Conservation (phyloP, 2,329 filamentous ascomycete species). For the Hymenoscyphus fraxineus region DNA sequence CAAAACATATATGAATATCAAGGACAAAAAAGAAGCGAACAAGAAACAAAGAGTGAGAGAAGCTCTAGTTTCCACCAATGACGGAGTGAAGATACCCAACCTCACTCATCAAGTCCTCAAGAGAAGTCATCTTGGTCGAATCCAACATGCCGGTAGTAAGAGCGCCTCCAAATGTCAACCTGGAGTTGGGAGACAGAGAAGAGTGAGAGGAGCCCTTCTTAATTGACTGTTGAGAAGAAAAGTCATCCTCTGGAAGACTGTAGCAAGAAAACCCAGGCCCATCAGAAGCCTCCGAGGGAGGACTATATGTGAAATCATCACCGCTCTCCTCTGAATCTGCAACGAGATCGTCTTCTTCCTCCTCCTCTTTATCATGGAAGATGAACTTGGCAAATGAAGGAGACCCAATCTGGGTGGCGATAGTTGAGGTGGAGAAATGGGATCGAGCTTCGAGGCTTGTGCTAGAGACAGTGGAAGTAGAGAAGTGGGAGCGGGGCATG, state of each 20-base stretch:
- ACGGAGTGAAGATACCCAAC: slow-evolving; percentile 49
- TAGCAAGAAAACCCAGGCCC: slow-evolving; percentile 23
- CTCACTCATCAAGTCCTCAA: slow-evolving; percentile 48
- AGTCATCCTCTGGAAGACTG: slow-evolving; percentile 24
- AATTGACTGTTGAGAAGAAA: slow-evolving; percentile 22
- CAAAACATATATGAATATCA: background rate
- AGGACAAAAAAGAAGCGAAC: background rate
- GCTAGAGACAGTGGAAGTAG: slow-evolving; percentile 29
- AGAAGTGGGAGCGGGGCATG: background rate
- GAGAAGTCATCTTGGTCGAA: slow-evolving; percentile 32
- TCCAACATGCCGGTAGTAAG: slow-evolving; percentile 24
- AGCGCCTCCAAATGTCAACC: slow-evolving; percentile 20
- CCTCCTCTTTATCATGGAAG: slow-evolving; percentile 24
- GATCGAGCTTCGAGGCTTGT: background rate
- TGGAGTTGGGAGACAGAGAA: slow-evolving; percentile 9
- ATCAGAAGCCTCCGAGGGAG: slow-evolving; percentile 14
- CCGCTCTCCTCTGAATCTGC: slow-evolving; percentile 23
- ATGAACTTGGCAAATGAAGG: slow-evolving; percentile 28
- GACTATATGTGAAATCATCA: slow-evolving; percentile 28
- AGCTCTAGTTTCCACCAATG: slow-evolving; percentile 15
- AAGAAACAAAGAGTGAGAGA: background rate
- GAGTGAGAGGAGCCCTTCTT: slow-evolving; percentile 14
- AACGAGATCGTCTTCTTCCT: slow-evolving; percentile 25
- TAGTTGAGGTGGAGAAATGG: slow-evolving; percentile 22
- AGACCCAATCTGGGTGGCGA: slow-evolving; percentile 26